Conservation (phyloP, 768 basidiomycete species). For the Suillus subaureus region DNA sequence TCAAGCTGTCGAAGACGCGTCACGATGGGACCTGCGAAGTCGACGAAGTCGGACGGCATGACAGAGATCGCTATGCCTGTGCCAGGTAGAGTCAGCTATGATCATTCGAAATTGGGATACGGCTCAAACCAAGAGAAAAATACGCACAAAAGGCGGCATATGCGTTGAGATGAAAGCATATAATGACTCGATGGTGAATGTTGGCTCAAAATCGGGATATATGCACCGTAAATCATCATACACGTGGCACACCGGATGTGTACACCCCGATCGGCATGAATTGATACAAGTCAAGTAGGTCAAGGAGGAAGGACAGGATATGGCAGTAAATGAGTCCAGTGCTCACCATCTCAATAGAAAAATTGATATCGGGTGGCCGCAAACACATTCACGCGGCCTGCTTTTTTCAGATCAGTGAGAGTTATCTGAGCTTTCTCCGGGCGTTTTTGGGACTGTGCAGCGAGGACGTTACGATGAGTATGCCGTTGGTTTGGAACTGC, state of each 20-base stretch:
- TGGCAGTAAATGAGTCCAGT: background rate
- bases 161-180: too few species aligned
- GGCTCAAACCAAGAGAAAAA: background rate
- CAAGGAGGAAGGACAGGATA: background rate
- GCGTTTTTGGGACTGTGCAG: slow-evolving; percentile 11
- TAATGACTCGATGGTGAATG: background rate
- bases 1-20: slow-evolving; percentile 59
- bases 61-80: slow-evolving; percentile 68
- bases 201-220: background rate
- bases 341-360: slow-evolving; percentile 67
- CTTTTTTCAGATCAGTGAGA: slow-evolving; percentile 45
- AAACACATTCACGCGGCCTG: slow-evolving; percentile 58
- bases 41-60: slow-evolving; percentile 45
- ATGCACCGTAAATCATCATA: background rate
- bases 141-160: background rate
- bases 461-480: background rate
- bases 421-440: slow-evolving; percentile 15
- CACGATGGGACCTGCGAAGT: slow-evolving; percentile 58
- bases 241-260: background rate
- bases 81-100: background rate
- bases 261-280: background rate
- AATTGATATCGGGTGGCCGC: slow-evolving; percentile 64
- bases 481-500: background rate
- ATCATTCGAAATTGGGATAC: background rate
- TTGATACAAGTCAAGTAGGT: too few species aligned